Conservation (phyloP, 257 asterid genomes). For the Nicotiana sylvestris region DNA sequence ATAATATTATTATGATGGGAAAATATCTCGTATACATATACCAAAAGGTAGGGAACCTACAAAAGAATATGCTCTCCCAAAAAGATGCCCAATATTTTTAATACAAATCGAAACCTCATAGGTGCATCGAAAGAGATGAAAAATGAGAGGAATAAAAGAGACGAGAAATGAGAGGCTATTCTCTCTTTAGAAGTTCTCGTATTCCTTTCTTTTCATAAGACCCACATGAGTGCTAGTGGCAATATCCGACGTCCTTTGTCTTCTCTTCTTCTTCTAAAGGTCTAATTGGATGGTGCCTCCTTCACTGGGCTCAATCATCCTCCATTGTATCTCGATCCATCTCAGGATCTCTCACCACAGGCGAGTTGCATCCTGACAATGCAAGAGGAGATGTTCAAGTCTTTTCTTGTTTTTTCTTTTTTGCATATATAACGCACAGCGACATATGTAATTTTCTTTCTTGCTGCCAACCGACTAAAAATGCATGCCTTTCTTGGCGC, state of each 20-base stretch:
- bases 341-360: neutral
- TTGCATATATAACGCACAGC: neutral
- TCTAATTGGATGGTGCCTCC: neutral
- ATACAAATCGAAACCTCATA: neutral
- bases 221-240: neutral
- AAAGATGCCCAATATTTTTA: neutral
- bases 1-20: neutral
- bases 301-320: neutral
- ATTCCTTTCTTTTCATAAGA: neutral
- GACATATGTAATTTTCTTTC: neutral
- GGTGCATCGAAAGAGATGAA: neutral
- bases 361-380: neutral
- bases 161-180: neutral
- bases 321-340: neutral
- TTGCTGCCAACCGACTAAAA: neutral
- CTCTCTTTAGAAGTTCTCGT: neutral
- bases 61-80: neutral
- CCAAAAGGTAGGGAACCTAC: neutral
- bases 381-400: neutral
- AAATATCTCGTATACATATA: neutral
- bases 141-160: neutral
- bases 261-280: neutral
- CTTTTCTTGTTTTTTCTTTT: neutral
- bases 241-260: neutral
- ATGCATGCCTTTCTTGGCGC: neutral